Percentiles rank a stretch among this genome's conserved stretches.
phyloP scores from a whole-genome alignment of 2,329 filamentous ascomycete genomes.

The Blumeriella jaapii region DNA sequence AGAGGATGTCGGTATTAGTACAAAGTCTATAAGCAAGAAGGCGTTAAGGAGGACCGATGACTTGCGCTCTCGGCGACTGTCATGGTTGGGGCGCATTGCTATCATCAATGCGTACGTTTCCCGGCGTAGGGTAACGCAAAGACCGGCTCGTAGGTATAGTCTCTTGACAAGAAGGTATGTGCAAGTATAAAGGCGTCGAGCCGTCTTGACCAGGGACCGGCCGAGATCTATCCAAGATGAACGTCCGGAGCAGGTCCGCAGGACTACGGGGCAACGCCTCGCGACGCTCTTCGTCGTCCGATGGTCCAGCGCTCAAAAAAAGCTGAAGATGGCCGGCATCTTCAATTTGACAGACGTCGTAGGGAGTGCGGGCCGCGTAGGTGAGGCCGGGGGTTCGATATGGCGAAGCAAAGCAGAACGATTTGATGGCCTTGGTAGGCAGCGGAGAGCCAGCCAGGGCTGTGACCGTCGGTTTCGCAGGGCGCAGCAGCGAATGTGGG shows the following conservation, averaged over 20 bases:
- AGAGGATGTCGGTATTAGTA: slow-evolving; percentile 10
- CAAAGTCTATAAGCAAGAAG: slow-evolving; percentile 11
- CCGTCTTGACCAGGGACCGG: slow-evolving; percentile 4
- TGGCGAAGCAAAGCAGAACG: neutral
- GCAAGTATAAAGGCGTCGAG: slow-evolving; percentile 5
- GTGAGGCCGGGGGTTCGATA: slow-evolving; percentile 2
- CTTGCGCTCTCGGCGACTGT: slow-evolving; percentile 8
- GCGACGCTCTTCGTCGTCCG: slow-evolving; percentile 2
- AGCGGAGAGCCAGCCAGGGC: too few relatives aligned
- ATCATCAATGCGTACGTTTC: slow-evolving; percentile 5
- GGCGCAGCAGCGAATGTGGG: neutral
- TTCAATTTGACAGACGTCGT: slow-evolving; percentile 21
- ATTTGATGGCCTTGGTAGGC: too few relatives aligned
- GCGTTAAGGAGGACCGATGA: slow-evolving; percentile 9
- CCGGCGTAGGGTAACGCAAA: slow-evolving; percentile 1
- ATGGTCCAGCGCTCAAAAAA: slow-evolving; percentile 10
- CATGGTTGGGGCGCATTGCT: slow-evolving; percentile 11
- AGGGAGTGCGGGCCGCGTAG: too few relatives aligned
- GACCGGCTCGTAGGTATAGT: neutral
- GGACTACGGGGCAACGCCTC: slow-evolving; percentile 1
- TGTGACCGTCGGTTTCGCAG: neutral
- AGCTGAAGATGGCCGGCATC: slow-evolving; percentile 14
- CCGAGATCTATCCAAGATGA: slow-evolving; percentile 13
- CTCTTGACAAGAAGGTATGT: too few relatives aligned
- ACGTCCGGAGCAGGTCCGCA: neutral